phyloP scores from a whole-genome alignment of 345 rosid species.

The Arabis alpina region DNA sequence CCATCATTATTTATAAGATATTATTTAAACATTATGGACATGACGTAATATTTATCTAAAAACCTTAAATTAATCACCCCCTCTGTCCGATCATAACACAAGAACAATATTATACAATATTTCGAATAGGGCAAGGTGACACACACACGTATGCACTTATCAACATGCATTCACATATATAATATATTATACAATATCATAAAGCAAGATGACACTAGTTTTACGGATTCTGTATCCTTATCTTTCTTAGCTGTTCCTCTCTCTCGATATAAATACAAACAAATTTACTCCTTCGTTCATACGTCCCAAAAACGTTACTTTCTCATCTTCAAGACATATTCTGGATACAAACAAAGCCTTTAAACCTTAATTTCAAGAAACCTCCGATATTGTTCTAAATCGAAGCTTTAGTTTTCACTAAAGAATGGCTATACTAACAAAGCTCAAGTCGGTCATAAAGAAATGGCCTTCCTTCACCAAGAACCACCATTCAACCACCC shows the following conservation, averaged over 20 bases:
- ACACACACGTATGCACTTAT: conserved; percentile 24
- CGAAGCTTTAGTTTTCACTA: not conserved
- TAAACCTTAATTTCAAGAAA: not conserved
- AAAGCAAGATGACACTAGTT: conserved; percentile 19
- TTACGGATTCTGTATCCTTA: conserved; percentile 30
- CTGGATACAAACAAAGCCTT: not conserved
- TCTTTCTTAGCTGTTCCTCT: conserved; percentile 54
- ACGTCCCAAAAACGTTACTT: conserved; percentile 25
- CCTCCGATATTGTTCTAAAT: not conserved
- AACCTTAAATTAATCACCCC: not conserved
- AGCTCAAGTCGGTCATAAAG: conserved; percentile 83
- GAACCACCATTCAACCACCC: conserved; percentile 34
- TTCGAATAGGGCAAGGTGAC: no score
- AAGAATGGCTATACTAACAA: conserved; percentile 74
- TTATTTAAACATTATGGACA: conserved; percentile 6
- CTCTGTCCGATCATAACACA: conserved; percentile 27
- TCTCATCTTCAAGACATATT: conserved; percentile 12
- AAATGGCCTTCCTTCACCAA: conserved; percentile 74
- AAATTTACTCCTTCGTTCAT: conserved; percentile 37
- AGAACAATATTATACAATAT: not conserved
- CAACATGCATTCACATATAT: conserved; percentile 29
- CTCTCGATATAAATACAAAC: conserved; percentile 38
- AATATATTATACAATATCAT: not conserved
- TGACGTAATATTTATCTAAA: conserved; percentile 24
- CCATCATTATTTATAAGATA: not conserved